A percentile compares a stretch with the other conserved stretches of the same genome.
These are phyloP conservation scores for Blastobotrys peoriensis DNA, from an alignment of 805 yeast species.

Conservation along the genomic window DNA sequence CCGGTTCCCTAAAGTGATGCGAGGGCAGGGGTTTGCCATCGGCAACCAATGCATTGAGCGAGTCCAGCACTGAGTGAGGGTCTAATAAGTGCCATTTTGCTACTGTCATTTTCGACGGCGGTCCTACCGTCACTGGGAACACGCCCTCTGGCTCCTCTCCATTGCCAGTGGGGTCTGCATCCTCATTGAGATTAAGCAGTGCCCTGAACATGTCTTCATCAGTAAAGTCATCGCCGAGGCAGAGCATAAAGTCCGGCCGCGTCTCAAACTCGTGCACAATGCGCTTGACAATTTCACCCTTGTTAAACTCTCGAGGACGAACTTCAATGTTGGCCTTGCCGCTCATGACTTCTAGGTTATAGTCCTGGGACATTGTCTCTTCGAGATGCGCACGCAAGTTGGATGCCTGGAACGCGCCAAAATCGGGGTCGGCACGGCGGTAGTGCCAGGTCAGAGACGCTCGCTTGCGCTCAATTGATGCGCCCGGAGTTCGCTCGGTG, in stretches of 20 bases:
- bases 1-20: too few species aligned
- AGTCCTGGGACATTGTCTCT: constrained; percentile 51
- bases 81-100: constrained; percentile 83
- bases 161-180: constrained; percentile 8
- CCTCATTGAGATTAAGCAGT: constrained; percentile 32
- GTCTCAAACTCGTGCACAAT: constrained; percentile 49
- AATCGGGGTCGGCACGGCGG: constrained; percentile 87
- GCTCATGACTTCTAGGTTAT: constrained; percentile 89
- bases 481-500: constrained; percentile 87
- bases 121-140: constrained; percentile 86
- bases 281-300: constrained; percentile 90
- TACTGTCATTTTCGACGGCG: constrained; percentile 77
- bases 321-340: constrained; percentile 98
- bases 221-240: constrained; percentile 93
- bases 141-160: constrained; percentile 38
- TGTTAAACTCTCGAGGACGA: constrained; percentile 90
- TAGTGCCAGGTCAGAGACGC: constrained; percentile 99
- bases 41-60: constrained; percentile 49
- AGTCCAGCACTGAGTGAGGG: constrained; percentile 78
- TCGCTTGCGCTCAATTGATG: constrained; percentile 77
- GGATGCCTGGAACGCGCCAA: constrained; percentile 81
- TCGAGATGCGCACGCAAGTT: constrained; percentile 61
- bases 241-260: constrained; percentile 77
- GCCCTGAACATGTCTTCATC: constrained; percentile 97
- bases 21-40: too few species aligned